phyloP scores from a whole-genome alignment of 371 early-diverging fungal species.

The Capillidium rhysosporum region DNA sequence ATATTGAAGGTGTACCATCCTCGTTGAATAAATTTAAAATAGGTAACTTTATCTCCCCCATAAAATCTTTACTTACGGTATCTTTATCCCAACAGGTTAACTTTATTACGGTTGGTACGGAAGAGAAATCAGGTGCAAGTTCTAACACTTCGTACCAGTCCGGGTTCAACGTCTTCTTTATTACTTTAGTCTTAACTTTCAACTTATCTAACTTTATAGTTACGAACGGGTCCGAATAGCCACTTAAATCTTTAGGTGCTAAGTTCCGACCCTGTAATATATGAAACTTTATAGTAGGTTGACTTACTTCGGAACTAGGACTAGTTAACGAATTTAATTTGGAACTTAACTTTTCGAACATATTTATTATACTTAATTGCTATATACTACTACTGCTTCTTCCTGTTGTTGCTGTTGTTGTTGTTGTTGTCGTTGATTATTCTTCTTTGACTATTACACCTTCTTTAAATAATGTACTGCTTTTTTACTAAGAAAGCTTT shows the following conservation, averaged over 20 bases:
- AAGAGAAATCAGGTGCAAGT: slow-evolving; percentile 22
- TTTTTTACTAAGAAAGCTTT: too few species aligned
- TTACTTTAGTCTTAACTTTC: slow-evolving; percentile 23
- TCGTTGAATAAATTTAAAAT: slow-evolving; percentile 29
- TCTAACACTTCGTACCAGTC: slow-evolving; percentile 56
- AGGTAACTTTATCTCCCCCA: slow-evolving; percentile 36
- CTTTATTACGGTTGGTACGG: slow-evolving; percentile 18
- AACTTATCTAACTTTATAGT: slow-evolving; percentile 6
- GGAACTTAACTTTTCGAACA: too few species aligned
- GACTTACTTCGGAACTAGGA: background rate
- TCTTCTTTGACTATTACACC: too few species aligned
- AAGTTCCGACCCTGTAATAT: slow-evolving; percentile 9
- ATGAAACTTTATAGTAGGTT: slow-evolving; percentile 8
- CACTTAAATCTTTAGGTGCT: slow-evolving; percentile 11
- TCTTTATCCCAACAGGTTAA: slow-evolving; percentile 44
- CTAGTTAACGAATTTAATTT: too few species aligned
- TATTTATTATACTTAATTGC: too few species aligned
- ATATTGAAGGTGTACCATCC: slow-evolving; percentile 9
- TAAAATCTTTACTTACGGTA: slow-evolving; percentile 30
- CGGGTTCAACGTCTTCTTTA: slow-evolving; percentile 47
- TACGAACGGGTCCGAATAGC: slow-evolving; percentile 12
- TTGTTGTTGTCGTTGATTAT: too few species aligned
- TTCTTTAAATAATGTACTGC: too few species aligned
- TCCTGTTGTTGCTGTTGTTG: too few species aligned
- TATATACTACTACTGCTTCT: too few species aligned